phyloP scores from a whole-genome alignment of 352 stramenopile species.

The Pythium periplocum region DNA sequence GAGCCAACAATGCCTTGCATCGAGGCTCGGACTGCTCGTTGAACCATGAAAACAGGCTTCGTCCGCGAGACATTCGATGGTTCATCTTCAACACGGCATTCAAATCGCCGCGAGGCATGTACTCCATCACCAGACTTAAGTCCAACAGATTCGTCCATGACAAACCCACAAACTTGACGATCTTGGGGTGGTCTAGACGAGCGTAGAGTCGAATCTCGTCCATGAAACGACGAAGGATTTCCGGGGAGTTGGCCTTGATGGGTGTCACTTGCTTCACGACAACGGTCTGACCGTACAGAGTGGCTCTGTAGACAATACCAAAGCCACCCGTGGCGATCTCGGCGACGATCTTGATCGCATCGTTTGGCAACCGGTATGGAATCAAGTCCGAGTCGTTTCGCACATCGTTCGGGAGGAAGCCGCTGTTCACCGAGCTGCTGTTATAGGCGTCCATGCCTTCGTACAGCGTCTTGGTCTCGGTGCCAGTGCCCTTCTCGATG shows the following conservation, averaged over 20 bases:
- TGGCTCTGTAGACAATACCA: conserved; percentile 41
- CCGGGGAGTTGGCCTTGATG: conserved; percentile 33
- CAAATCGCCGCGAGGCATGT: conserved; percentile 40
- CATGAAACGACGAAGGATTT: conserved; percentile 36
- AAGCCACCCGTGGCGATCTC: conserved; percentile 47
- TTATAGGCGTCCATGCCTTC: conserved; percentile 7
- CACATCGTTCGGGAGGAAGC: conserved; percentile 34
- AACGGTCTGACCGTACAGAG: conserved; percentile 22
- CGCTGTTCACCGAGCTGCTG: conserved; percentile 7
- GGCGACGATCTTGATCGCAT: conserved; percentile 25
- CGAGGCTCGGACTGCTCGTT: conserved; percentile 10
- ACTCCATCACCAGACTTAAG: conserved; percentile 37
- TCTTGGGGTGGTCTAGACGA: conserved; percentile 39
- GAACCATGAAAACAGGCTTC: too few relatives aligned
- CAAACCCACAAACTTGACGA: conserved; percentile 39
- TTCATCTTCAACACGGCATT: conserved; percentile 14
- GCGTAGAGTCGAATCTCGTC: conserved; percentile 47
- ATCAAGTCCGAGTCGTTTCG: conserved; percentile 41
- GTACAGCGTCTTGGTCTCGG: conserved; percentile 8
- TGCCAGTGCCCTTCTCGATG: not conserved
- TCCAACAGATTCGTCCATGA: conserved; percentile 40
- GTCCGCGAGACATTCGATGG: conserved; percentile 9
- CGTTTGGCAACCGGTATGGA: conserved; percentile 41
- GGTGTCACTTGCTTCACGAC: conserved; percentile 47
- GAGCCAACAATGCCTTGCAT: conserved; percentile 26